Percentiles rank a stretch among this genome's conserved stretches.
phyloP scores from a whole-genome alignment of 2,329 filamentous ascomycete species.

The Monosporascus sp. region DNA sequence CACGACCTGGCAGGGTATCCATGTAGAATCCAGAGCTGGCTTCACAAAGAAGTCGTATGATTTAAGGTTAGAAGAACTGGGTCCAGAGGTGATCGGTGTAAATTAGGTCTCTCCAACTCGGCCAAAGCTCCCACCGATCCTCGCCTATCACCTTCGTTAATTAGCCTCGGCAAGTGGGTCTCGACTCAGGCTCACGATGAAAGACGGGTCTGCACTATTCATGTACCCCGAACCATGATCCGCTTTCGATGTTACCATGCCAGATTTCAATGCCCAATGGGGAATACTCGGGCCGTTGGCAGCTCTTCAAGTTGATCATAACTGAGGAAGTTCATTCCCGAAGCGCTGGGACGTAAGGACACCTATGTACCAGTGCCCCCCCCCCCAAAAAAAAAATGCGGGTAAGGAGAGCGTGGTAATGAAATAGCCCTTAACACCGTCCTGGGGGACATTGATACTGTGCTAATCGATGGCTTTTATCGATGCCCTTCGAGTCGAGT shows the following conservation, averaged over 20 bases:
- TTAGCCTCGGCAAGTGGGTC: background rate
- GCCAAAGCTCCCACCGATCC: no score
- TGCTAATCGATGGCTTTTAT: no score
- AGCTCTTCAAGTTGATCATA: background rate
- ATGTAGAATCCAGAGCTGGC: no score
- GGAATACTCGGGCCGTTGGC: background rate
- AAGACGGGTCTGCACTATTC: no score
- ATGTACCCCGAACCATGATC: background rate
- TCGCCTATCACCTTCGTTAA: background rate
- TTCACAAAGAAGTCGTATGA: background rate
- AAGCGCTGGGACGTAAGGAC: constrained; percentile 1
- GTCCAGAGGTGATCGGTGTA: background rate
- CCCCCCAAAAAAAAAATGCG: no score
- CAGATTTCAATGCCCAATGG: background rate
- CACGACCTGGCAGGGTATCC: no score
- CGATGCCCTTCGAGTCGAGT: no score
- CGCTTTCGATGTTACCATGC: background rate
- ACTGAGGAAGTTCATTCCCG: background rate
- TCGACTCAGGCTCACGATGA: no score
- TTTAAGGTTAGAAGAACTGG: background rate
- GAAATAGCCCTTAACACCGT: no score
- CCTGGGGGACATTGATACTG: no score
- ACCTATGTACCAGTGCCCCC: background rate
- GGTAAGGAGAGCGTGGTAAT: no score
- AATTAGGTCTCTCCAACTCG: no score